Conservation (phyloP, 257 asterid species). For the Nicotiana sylvestris region DNA sequence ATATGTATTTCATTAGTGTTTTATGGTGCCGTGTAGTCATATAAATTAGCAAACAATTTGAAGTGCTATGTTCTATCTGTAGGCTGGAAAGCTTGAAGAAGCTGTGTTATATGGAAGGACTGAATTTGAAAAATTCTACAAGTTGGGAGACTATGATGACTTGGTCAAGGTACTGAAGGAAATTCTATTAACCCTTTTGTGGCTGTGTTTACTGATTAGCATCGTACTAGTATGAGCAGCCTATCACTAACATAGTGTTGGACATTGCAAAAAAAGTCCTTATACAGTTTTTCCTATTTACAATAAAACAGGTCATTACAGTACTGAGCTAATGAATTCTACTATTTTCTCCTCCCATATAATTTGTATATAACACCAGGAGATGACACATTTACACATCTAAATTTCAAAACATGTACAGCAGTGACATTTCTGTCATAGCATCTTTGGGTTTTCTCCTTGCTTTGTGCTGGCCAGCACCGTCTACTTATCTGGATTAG, state of each 20-base stretch:
- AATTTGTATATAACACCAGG: not conserved
- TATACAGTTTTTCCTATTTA: not conserved
- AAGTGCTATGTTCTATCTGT: slow-evolving; percentile 6
- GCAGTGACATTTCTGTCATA: not conserved
- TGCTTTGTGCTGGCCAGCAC: slow-evolving; percentile 6
- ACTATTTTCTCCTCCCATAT: not conserved
- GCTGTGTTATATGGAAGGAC: slow-evolving; percentile 65
- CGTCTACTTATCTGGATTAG: not conserved
- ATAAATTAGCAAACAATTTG: not conserved
- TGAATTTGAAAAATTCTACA: slow-evolving; percentile 63
- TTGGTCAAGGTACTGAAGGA: slow-evolving; percentile 55
- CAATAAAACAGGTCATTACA: not conserved
- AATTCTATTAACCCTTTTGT: not conserved
- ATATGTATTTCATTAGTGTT: not conserved
- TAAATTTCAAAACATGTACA: not conserved
- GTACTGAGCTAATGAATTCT: not conserved
- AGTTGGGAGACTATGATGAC: slow-evolving; percentile 48
- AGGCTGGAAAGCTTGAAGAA: slow-evolving; percentile 70
- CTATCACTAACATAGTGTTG: not conserved
- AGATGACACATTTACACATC: not conserved
- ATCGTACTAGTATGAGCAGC: not conserved
- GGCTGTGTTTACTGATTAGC: not conserved
- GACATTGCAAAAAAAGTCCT: not conserved
- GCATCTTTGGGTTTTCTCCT: not conserved
- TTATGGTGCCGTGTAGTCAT: not conserved